These are phyloP conservation scores for Bolboschoenus planiculmis DNA, from an alignment of 176 grass and related monocot genomes.

Conservation along the genomic window DNA sequence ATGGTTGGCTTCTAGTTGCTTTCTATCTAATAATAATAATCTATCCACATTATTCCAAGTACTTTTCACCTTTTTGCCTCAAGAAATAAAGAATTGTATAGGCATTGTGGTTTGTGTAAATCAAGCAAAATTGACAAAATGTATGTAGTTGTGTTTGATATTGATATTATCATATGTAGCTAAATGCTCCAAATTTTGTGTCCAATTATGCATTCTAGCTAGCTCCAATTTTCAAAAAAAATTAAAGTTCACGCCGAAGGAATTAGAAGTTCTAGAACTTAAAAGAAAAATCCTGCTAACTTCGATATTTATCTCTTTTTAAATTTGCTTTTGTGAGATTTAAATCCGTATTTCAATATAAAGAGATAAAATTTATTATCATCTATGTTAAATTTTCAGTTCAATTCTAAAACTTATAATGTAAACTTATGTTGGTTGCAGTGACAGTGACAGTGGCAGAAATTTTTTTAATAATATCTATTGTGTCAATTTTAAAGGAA, in stretches of 20 bases:
- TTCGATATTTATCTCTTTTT: too few species aligned
- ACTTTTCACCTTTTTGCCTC: slow-evolving; percentile 3
- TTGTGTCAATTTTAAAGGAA: too few species aligned
- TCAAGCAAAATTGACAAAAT: not conserved
- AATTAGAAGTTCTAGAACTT: too few species aligned
- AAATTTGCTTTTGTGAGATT: too few species aligned
- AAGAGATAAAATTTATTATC: too few species aligned
- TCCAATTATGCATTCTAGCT: not conserved
- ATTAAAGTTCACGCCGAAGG: not conserved
- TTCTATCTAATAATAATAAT: too few species aligned
- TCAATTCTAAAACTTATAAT: not conserved
- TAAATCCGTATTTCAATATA: too few species aligned
- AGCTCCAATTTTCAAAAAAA: not conserved
- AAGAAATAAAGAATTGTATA: not conserved
- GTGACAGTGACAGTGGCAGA: not conserved
- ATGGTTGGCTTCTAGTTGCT: slow-evolving; percentile 9
- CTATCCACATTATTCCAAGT: not conserved
- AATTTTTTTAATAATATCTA: not conserved
- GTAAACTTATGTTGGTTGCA: not conserved
- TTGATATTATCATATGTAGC: too few species aligned
- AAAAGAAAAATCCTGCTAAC: too few species aligned
- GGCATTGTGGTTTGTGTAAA: not conserved
- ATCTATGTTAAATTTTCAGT: too few species aligned
- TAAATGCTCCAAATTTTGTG: not conserved
- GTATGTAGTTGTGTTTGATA: not conserved